Percentiles rank a stretch among this genome's conserved stretches.
These are phyloP conservation scores for Tetraselmis striata DNA, from an alignment of 139 green algal species.

Conservation along the genomic window DNA sequence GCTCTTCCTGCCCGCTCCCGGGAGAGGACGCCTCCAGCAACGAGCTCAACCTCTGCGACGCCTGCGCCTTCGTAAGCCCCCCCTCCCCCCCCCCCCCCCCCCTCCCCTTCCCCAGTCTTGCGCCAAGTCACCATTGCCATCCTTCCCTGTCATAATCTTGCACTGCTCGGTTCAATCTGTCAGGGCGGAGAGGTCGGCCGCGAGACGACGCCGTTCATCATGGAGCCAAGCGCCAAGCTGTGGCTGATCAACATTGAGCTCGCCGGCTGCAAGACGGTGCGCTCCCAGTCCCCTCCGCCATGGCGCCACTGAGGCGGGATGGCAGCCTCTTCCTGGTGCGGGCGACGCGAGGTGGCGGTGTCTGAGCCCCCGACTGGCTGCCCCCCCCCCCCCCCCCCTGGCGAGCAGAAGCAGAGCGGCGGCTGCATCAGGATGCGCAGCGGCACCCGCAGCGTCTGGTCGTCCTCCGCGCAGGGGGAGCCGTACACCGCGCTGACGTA, in stretches of 20 bases:
- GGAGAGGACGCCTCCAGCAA: neutral
- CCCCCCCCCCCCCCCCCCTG: too few relatives aligned
- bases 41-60: neutral
- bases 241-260: neutral
- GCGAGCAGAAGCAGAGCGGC: neutral
- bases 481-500: neutral
- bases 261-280: neutral
- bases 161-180: neutral
- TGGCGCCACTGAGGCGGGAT: too few relatives aligned
- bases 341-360: too few relatives aligned
- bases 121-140: too few relatives aligned
- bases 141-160: too few relatives aligned
- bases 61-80: slow-evolving; percentile 37
- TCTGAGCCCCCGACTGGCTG: neutral
- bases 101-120: neutral
- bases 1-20: neutral
- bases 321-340: too few relatives aligned
- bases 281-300: too few relatives aligned
- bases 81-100: slow-evolving; percentile 30
- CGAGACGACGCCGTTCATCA: neutral
- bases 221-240: neutral
- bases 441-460: neutral
- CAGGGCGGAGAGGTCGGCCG: neutral
- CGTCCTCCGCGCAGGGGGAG: neutral
- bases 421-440: neutral